Evolutionary conservation across 1,284 basidiomycete species (phyloP).

Genomic region (Cutaneotrichosporon cavernicola): DNA sequence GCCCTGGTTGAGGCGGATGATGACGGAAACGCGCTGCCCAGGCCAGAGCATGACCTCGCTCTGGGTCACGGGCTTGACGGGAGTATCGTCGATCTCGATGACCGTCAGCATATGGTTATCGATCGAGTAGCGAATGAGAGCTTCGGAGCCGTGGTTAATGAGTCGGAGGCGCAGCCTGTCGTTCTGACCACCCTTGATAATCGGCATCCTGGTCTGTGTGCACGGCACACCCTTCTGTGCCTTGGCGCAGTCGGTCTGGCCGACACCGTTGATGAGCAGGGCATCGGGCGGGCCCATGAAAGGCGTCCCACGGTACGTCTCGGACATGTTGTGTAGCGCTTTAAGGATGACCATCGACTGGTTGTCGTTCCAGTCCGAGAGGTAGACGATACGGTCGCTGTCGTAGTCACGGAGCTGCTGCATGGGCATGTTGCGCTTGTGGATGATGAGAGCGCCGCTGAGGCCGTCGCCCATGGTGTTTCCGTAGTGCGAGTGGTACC

Average conservation of each 20-base stretch:
- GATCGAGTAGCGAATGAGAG: slow-evolving; percentile 32
- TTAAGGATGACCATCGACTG: slow-evolving; percentile 29
- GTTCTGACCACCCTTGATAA: not conserved
- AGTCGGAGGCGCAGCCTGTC: slow-evolving; percentile 28
- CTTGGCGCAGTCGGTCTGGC: slow-evolving; percentile 17
- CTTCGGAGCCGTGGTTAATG: slow-evolving; percentile 29
- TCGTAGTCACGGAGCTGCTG: slow-evolving; percentile 33
- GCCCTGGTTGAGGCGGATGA: slow-evolving; percentile 41
- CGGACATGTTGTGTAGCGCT: slow-evolving; percentile 17
- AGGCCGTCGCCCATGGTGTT: slow-evolving; percentile 41
- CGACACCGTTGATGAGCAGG: slow-evolving; percentile 38
- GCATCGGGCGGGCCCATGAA: slow-evolving; percentile 29
- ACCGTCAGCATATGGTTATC: slow-evolving; percentile 39
- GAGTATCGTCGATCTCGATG: slow-evolving; percentile 37
- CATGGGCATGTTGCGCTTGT: slow-evolving; percentile 30
- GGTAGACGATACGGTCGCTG: slow-evolving; percentile 32
- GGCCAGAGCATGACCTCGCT: slow-evolving; percentile 32
- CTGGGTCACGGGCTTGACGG: slow-evolving; percentile 29
- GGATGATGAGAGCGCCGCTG: slow-evolving; percentile 37
- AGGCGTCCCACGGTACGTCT: slow-evolving; percentile 13
- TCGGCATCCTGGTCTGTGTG: not conserved
- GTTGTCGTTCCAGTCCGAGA: slow-evolving; percentile 39
- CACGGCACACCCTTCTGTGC: slow-evolving; percentile 15
- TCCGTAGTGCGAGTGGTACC: slow-evolving; percentile 43
- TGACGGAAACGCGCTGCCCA: slow-evolving; percentile 45